Percentiles rank a stretch among this genome's conserved stretches.
phyloP scores from a whole-genome alignment of 306 rosid genomes.

The Acacia melanoxylon region DNA sequence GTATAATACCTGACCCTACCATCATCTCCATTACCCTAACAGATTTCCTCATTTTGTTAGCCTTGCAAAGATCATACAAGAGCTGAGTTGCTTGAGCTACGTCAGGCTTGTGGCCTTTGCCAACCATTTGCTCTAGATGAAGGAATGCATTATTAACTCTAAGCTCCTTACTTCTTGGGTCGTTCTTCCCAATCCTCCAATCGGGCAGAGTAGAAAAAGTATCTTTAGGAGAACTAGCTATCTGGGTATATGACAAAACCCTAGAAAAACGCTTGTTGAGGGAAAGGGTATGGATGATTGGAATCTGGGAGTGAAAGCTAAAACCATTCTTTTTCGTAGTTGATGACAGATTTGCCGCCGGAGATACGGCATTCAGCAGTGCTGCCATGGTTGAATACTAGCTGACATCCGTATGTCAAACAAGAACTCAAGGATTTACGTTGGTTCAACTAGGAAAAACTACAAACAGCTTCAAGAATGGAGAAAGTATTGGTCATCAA shows the following conservation, averaged over 20 bases:
- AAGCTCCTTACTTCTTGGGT: constrained; percentile 49
- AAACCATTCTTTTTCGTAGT: constrained; percentile 45
- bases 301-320: constrained; percentile 49
- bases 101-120: constrained; percentile 79
- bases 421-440: constrained; percentile 15
- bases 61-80: constrained; percentile 80
- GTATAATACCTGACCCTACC: constrained; percentile 68
- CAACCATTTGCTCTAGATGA: constrained; percentile 61
- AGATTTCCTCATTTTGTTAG: constrained; percentile 62
- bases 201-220: constrained; percentile 62
- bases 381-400: constrained; percentile 51
- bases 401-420: constrained; percentile 15
- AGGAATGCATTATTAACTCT: constrained; percentile 68
- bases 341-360: constrained; percentile 42
- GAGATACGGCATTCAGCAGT: constrained; percentile 53
- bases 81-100: constrained; percentile 75
- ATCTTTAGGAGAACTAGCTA: constrained; percentile 62
- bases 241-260: constrained; percentile 63
- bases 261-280: constrained; percentile 65
- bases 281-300: constrained; percentile 47
- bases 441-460: constrained; percentile 18
- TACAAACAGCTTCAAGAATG: constrained; percentile 9
- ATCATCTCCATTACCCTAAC: constrained; percentile 79
- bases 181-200: constrained; percentile 67
- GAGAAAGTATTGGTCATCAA: neutral